Evolutionary conservation across 176 grass and related monocot genomes (phyloP).

Genomic region (Eleusine coracana): DNA sequence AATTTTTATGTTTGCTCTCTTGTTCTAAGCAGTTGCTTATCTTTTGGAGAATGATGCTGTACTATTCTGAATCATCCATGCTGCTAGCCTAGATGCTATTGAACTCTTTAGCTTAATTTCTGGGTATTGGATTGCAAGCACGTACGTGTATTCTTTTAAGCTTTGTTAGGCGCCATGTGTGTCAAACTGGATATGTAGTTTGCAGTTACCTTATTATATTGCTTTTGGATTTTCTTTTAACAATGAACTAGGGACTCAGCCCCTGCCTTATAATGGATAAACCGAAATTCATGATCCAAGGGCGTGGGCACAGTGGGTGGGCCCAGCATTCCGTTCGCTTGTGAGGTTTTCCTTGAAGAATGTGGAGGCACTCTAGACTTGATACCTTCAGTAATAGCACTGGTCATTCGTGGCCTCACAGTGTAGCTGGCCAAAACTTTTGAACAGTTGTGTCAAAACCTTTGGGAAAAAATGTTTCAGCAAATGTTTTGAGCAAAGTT

Average conservation of each 20-base stretch:
- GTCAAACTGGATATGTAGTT: background rate
- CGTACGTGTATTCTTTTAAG: background rate
- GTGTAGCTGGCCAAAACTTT: too few relatives aligned
- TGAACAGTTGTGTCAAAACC: too few relatives aligned
- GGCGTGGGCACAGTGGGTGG: too few relatives aligned
- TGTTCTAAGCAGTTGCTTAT: background rate
- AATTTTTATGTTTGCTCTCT: conserved; percentile 26
- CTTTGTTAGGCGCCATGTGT: background rate
- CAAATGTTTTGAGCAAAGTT: too few relatives aligned
- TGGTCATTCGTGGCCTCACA: too few relatives aligned
- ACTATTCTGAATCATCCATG: conserved; percentile 10
- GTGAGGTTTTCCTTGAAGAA: background rate
- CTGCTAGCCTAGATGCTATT: background rate
- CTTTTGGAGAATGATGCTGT: background rate
- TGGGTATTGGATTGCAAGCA: background rate
- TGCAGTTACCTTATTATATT: background rate
- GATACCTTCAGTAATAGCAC: too few relatives aligned
- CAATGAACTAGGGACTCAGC: background rate
- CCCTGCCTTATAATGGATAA: background rate
- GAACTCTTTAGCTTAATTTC: background rate
- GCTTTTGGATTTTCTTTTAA: background rate
- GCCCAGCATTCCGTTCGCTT: background rate
- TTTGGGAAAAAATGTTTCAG: background rate
- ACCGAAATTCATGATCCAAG: background rate
- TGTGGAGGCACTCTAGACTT: background rate